Evolutionary conservation across 495 filamentous ascomycete genomes (phyloP).

Genomic region (Baudoinia panamericana): DNA sequence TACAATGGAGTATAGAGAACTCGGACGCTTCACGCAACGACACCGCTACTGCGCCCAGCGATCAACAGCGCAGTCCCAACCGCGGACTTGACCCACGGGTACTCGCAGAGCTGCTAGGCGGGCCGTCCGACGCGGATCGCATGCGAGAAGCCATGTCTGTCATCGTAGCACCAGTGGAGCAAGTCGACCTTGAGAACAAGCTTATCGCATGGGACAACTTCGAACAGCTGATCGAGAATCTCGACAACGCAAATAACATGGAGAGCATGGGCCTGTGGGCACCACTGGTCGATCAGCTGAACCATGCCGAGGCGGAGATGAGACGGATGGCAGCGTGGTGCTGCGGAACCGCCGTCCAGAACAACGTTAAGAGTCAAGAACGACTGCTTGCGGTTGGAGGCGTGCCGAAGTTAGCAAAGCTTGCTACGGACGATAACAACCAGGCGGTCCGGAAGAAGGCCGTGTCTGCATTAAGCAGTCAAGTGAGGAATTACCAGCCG

Average conservation of each 20-base stretch:
- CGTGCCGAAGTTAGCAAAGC: slow-evolving; percentile 50
- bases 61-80: slow-evolving; percentile 32
- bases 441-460: slow-evolving; percentile 69
- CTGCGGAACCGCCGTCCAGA: slow-evolving; percentile 86
- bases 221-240: slow-evolving; percentile 75
- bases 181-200: slow-evolving; percentile 60
- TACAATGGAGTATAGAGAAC: slow-evolving; percentile 90
- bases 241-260: slow-evolving; percentile 94
- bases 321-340: slow-evolving; percentile 82
- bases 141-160: slow-evolving; percentile 75
- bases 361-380: slow-evolving; percentile 75
- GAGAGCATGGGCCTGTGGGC: slow-evolving; percentile 66
- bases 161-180: slow-evolving; percentile 39
- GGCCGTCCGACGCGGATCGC: slow-evolving; percentile 73
- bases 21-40: slow-evolving; percentile 34
- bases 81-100: slow-evolving; percentile 47
- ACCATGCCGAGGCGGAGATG: slow-evolving; percentile 53
- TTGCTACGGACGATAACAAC: slow-evolving; percentile 49
- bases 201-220: slow-evolving; percentile 91
- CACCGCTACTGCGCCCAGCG: slow-evolving; percentile 26
- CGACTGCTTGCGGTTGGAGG: slow-evolving; percentile 58
- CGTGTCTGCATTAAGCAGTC: slow-evolving; percentile 71
- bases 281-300: slow-evolving; percentile 57
- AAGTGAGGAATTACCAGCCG: slow-evolving; percentile 75
- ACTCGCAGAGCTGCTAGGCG: slow-evolving; percentile 61